phyloP scores from a whole-genome alignment of 305 asterid genomes.

The Fraxinus latifolia region DNA sequence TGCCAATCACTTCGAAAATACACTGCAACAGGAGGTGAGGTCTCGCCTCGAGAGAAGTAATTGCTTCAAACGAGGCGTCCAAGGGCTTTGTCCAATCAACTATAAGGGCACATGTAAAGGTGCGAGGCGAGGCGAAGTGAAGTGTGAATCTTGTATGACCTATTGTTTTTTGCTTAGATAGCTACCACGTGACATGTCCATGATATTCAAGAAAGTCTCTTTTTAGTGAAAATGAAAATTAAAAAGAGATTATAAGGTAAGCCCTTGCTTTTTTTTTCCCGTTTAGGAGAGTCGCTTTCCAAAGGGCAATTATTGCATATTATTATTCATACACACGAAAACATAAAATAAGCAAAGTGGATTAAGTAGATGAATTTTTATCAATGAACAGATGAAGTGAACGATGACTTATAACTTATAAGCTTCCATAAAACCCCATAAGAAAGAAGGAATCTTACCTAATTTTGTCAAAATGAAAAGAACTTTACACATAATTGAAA shows the following conservation, averaged over 20 bases:
- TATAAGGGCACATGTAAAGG: not conserved
- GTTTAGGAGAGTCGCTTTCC: no score
- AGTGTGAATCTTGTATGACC: not conserved
- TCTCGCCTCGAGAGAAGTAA: not conserved
- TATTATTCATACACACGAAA: slow-evolving; percentile 7
- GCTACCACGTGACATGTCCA: no score
- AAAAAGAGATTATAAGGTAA: no score
- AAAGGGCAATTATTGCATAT: not conserved
- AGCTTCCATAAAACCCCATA: not conserved
- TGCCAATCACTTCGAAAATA: not conserved
- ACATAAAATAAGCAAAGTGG: not conserved
- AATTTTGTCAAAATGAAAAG: slow-evolving; percentile 12
- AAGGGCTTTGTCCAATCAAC: not conserved
- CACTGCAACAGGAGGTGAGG: not conserved
- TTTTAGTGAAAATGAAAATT: no score
- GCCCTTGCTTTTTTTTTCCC: not conserved
- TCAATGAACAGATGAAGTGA: slow-evolving; percentile 17
- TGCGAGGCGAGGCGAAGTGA: not conserved
- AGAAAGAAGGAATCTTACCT: slow-evolving; percentile 28
- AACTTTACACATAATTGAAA: slow-evolving; percentile 23
- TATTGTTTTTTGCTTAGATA: no score
- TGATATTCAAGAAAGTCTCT: no score
- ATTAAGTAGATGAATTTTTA: slow-evolving; percentile 14
- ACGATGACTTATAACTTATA: slow-evolving; percentile 30
- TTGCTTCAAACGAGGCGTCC: not conserved